Evolutionary conservation across 2,329 filamentous ascomycete genomes (phyloP).

Genomic region (Penicillium sp.): DNA sequence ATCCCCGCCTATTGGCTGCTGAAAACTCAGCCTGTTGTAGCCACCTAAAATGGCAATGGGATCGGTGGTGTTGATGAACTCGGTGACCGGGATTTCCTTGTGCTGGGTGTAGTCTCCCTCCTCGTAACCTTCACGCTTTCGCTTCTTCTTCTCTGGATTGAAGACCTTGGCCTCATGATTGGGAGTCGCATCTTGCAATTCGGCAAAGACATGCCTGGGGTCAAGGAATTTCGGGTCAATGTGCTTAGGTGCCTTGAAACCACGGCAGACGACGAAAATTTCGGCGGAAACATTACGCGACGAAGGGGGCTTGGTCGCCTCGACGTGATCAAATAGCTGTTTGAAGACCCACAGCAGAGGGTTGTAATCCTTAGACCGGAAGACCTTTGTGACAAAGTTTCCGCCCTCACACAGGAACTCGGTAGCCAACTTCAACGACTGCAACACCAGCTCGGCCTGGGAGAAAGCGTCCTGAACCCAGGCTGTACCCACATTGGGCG

Average conservation of each 20-base stretch:
- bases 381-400: constrained; percentile 96
- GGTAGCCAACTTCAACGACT: constrained; percentile 89
- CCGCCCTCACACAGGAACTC: constrained; percentile 89
- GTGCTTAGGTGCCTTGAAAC: constrained; percentile 91
- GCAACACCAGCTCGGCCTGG: constrained; percentile 87
- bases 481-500: constrained; percentile 94
- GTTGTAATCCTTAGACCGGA: constrained; percentile 96
- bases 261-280: constrained; percentile 96
- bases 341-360: constrained; percentile 96
- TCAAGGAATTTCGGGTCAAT: constrained; percentile 93
- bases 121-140: constrained; percentile 96
- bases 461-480: constrained; percentile 99
- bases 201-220: constrained; percentile 85
- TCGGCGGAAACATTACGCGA: constrained; percentile 96
- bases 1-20: constrained; percentile 77
- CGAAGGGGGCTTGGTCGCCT: constrained; percentile 95
- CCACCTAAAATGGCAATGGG: constrained; percentile 89
- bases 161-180: constrained; percentile 99
- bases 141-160: constrained; percentile 95
- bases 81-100: constrained; percentile 83
- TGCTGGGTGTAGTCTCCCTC: constrained; percentile 92
- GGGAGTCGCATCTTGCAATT: constrained; percentile 78
- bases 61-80: constrained; percentile 91
- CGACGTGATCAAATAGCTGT: constrained; percentile 91
- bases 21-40: constrained; percentile 81